Conservation (phyloP, 1,284 basidiomycete species). For the Athelia sp. region DNA sequence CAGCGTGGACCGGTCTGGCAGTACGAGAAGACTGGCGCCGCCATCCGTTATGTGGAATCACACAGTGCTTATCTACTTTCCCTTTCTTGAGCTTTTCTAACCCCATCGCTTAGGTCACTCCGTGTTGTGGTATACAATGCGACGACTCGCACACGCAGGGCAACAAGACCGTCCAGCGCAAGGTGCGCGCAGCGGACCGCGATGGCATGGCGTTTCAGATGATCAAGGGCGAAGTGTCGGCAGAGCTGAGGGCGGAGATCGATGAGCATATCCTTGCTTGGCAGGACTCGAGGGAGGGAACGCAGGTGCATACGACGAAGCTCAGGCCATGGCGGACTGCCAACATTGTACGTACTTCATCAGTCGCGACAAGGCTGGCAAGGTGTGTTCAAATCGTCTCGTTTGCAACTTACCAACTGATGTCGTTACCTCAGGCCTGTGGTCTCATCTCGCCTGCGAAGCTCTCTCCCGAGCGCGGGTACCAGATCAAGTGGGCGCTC, state of each 20-base stretch:
- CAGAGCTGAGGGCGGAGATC: conserved; percentile 30
- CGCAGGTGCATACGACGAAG: conserved; percentile 51
- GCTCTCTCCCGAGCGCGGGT: no score
- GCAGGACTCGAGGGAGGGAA: conserved; percentile 40
- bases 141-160: conserved; percentile 32
- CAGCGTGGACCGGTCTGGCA: conserved; percentile 40
- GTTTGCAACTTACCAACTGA: no score
- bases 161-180: conserved; percentile 39
- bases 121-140: conserved; percentile 21
- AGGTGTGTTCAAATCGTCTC: no score
- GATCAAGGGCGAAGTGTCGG: conserved; percentile 30
- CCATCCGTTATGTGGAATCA: conserved; percentile 38
- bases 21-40: conserved; percentile 32
- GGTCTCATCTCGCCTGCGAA: no score
- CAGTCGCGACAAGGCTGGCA: conserved; percentile 15
- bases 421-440: no score
- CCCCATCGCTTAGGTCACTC: conserved; percentile 20
- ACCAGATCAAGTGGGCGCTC: no score
- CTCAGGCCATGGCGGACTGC: conserved; percentile 48
- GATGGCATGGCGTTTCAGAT: conserved; percentile 38
- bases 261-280: conserved; percentile 43
- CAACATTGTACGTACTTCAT: conserved; percentile 50
- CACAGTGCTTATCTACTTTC: no score
- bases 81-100: neutral
- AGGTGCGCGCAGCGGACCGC: conserved; percentile 42